A percentile compares a stretch with the other conserved stretches of the same genome.
Evolutionary conservation across 1,284 basidiomycete species (phyloP).

Genomic region (Pseudozyma tsukubaensis): DNA sequence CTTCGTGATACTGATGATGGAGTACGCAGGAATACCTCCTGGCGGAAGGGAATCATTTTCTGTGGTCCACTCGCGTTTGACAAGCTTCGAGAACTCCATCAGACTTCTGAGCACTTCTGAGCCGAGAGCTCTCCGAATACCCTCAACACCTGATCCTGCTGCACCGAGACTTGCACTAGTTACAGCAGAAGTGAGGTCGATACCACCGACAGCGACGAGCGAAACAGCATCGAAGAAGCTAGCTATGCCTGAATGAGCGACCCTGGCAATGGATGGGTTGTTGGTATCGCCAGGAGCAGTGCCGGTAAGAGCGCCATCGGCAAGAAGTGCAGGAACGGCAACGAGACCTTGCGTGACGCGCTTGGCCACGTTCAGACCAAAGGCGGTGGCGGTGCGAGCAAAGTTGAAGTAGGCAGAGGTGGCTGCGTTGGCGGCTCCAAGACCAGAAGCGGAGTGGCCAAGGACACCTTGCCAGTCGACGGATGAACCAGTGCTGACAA

Average conservation of each 20-base stretch:
- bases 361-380: constrained; percentile 57
- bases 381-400: constrained; percentile 50
- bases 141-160: constrained; percentile 54
- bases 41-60: constrained; percentile 56
- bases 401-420: constrained; percentile 57
- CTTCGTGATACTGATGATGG: constrained; percentile 52
- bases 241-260: constrained; percentile 55
- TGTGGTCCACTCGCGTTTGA: constrained; percentile 60
- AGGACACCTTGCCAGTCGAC: constrained; percentile 51
- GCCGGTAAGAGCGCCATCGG: constrained; percentile 53
- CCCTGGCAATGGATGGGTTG: constrained; percentile 30
- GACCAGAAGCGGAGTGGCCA: constrained; percentile 39
- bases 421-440: constrained; percentile 54
- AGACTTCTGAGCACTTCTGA: constrained; percentile 56
- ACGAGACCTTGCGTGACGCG: constrained; percentile 58
- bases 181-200: constrained; percentile 58
- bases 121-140: constrained; percentile 48
- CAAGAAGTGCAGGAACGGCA: constrained; percentile 49
- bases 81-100: constrained; percentile 51
- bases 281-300: constrained; percentile 35
- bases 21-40: constrained; percentile 61
- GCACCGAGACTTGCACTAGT: constrained; percentile 58
- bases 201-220: constrained; percentile 56
- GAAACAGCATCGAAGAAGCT: constrained; percentile 58
- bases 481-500: constrained; percentile 8